phyloP scores from a whole-genome alignment of 495 filamentous ascomycete genomes.

The Acidiella bohemica region DNA sequence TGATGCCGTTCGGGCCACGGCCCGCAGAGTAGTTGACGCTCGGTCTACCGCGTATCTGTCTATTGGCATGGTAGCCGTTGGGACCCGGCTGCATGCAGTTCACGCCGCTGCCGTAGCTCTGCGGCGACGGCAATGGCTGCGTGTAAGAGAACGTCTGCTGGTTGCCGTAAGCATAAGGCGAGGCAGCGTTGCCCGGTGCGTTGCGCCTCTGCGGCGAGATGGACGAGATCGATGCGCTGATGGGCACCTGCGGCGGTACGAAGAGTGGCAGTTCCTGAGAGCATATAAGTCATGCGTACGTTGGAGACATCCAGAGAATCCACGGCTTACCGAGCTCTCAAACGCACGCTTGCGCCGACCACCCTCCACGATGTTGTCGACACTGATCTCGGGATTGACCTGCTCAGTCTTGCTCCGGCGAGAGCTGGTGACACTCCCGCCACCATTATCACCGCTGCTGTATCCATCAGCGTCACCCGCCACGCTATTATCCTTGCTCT shows the following conservation, averaged over 20 bases:
- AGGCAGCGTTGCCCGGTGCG: constrained; percentile 46
- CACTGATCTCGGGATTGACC: constrained; percentile 86
- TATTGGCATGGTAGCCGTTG: constrained; percentile 38
- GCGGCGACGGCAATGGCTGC: constrained; percentile 63
- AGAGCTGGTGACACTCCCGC: constrained; percentile 54
- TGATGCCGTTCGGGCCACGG: constrained; percentile 38
- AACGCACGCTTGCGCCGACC: constrained; percentile 91
- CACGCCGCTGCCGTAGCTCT: constrained; percentile 46
- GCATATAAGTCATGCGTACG: no score
- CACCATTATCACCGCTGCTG: constrained; percentile 68
- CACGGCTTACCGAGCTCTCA: constrained; percentile 81
- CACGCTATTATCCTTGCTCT: constrained; percentile 58
- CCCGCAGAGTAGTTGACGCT: constrained; percentile 35
- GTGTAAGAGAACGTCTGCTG: constrained; percentile 63
- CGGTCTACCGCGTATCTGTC: constrained; percentile 52
- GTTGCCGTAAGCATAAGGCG: constrained; percentile 53
- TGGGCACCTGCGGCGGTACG: constrained; percentile 82
- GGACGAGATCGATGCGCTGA: constrained; percentile 76
- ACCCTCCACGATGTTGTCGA: constrained; percentile 95
- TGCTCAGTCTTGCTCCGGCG: constrained; percentile 64
- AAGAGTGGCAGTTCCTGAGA: constrained; percentile 84
- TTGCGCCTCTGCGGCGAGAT: constrained; percentile 78
- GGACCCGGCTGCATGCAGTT: constrained; percentile 25
- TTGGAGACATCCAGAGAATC: no score
- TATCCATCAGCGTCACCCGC: constrained; percentile 57